Percentiles rank a stretch among this genome's conserved stretches.
Evolutionary conservation across 805 yeast species (phyloP).

Genomic region (Ogataea ganodermae): DNA sequence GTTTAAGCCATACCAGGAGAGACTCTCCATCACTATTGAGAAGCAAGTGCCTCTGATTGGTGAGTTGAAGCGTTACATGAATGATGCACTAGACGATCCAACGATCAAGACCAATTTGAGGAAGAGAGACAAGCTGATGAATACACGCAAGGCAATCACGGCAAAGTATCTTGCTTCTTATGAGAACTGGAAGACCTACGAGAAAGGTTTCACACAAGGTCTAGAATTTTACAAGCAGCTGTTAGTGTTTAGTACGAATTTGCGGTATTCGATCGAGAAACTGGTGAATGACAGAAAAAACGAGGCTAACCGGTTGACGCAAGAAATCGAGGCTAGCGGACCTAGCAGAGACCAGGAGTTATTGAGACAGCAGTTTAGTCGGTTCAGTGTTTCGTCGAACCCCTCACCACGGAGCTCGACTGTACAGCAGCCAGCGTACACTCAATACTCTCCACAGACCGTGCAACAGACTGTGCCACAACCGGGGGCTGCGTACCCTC

Average conservation of each 20-base stretch:
- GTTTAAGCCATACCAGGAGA: constrained; percentile 65
- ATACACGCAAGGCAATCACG: constrained; percentile 40
- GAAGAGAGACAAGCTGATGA: constrained; percentile 43
- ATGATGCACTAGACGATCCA: constrained; percentile 47
- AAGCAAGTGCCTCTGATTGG: constrained; percentile 57
- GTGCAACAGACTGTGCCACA: constrained; percentile 20
- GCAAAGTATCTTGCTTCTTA: constrained; percentile 50
- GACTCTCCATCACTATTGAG: constrained; percentile 67
- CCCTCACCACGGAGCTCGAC: constrained; percentile 12
- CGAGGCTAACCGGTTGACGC: constrained; percentile 24
- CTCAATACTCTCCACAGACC: constrained; percentile 18
- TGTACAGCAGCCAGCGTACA: constrained; percentile 11
- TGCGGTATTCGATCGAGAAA: constrained; percentile 30
- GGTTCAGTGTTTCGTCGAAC: constrained; percentile 18
- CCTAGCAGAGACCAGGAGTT: constrained; percentile 26
- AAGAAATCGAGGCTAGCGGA: constrained; percentile 16
- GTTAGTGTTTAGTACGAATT: constrained; percentile 35
- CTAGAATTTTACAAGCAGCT: constrained; percentile 60
- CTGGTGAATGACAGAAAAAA: constrained; percentile 33
- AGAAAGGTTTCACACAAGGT: constrained; percentile 63
- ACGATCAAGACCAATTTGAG: constrained; percentile 44
- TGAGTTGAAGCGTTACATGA: constrained; percentile 45
- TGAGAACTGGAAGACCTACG: constrained; percentile 58
- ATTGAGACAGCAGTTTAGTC: constrained; percentile 21
- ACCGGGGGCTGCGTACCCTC: constrained; percentile 11